Percentiles rank a stretch among this genome's conserved stretches.
phyloP scores from a whole-genome alignment of 495 filamentous ascomycete species.

The Podospora pseudoanserina region DNA sequence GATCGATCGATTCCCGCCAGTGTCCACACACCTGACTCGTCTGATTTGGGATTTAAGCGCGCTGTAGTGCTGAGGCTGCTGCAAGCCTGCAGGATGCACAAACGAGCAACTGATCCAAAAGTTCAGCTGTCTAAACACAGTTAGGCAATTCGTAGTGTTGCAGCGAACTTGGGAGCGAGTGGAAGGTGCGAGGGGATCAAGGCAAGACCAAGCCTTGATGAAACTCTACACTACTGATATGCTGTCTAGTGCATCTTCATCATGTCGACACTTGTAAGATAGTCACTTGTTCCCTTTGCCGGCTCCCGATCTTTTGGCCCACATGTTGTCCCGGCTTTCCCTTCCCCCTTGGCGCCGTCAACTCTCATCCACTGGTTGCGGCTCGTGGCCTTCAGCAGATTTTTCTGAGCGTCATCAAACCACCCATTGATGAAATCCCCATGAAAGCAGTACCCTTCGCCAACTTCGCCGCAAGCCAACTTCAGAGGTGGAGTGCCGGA shows the following conservation, averaged over 20 bases:
- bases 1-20: not conserved
- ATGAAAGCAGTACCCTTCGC: conserved; percentile 34
- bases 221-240: too few relatives aligned
- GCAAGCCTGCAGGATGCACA: not conserved
- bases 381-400: conserved; percentile 30
- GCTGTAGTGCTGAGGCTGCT: not conserved
- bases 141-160: too few relatives aligned
- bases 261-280: conserved; percentile 33
- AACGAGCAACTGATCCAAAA: not conserved
- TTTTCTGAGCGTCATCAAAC: conserved; percentile 34
- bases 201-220: too few relatives aligned
- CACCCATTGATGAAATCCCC: conserved; percentile 37
- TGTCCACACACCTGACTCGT: not conserved
- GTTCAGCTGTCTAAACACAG: not conserved
- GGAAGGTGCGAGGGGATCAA: too few relatives aligned
- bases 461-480: conserved; percentile 35
- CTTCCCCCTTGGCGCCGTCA: conserved; percentile 31
- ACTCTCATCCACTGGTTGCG: conserved; percentile 32
- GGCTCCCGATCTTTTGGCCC: conserved; percentile 34
- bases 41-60: not conserved
- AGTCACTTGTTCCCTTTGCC: conserved; percentile 31
- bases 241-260: conserved; percentile 19
- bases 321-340: conserved; percentile 29
- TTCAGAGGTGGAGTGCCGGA: conserved; percentile 34
- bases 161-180: too few relatives aligned